Base-by-base conservation (phyloP, 2,329 filamentous ascomycete genomes). In the Nemania sp. region DNA sequence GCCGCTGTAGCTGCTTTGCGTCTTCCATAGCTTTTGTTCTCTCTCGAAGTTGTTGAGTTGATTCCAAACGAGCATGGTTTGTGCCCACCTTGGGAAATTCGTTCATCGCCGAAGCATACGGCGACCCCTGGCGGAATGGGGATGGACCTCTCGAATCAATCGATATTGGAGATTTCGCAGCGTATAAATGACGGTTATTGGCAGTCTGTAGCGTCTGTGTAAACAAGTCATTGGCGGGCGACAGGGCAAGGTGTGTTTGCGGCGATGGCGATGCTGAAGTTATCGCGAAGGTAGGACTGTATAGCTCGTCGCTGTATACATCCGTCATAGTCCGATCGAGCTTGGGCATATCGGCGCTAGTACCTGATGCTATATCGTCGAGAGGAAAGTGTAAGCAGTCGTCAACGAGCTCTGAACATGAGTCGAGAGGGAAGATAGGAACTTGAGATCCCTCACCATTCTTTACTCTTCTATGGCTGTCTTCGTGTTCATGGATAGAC, bases 311-410 rank as follows among this genome's bases (percentile, higher is more conserved):
- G 64, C 84, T 81, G 66, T 89, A 93, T 44, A 90, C 81, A 66
- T 95, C 91, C 15, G 91, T 93, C 74, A 94, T 90, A 0, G 91
- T 94, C 52, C 91, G 82, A 62, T 91, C 87, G 60, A 96, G 81
- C 72, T 93, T 94, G 22, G 91, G 88, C 22, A 86, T 76, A 33
- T 48, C 54, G 23, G 19, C 33, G 19, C 51, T 50, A 49, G 78
- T 76, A 57, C 76, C 72, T 61, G 75, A 76, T 61, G 83, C 80
- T 73, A 83, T 80, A 84, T 78, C 80, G 84, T 78, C 65, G 72
- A 76, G 71, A 66, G 68, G 73, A 70, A 78, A 74, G 68, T 75
- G 86, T 92, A 85, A 91, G 88, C 82, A 84, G 69, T 82, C 75
- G 72, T 82, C 75, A 75, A 80, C 81, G 44, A 67, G 45, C 12